phyloP scores from a whole-genome alignment of 2,329 filamentous ascomycete genomes.

The Ceratocystiopsis sp. region DNA sequence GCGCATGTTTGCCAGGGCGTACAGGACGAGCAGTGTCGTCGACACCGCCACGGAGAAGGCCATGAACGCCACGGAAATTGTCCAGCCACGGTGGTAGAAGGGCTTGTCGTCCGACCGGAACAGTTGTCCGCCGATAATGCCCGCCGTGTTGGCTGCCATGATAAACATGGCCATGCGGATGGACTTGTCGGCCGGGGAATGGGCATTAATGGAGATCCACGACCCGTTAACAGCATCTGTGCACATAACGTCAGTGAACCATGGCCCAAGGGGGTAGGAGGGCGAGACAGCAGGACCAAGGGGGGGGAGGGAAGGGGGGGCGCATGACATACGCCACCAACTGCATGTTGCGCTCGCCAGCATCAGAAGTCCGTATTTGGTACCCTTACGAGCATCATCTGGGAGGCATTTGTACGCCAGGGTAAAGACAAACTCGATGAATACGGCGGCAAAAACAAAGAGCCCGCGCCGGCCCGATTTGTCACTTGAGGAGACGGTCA shows the following conservation, averaged over 20 bases:
- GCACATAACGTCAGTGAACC: neutral
- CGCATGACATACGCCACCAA: constrained; percentile 8
- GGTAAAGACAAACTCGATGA: constrained; percentile 9
- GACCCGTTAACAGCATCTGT: constrained; percentile 11
- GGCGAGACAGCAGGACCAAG: neutral
- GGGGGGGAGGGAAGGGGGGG: no score
- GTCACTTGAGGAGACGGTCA: constrained; percentile 3
- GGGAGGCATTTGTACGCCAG: constrained; percentile 9
- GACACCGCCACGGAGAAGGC: constrained; percentile 1
- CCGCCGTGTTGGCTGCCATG: constrained; percentile 44
- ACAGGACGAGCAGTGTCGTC: neutral
- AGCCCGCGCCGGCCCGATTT: constrained; percentile 8
- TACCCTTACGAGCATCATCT: constrained; percentile 1
- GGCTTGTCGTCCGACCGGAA: constrained; percentile 36
- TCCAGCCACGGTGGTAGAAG: constrained; percentile 29
- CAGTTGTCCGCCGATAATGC: constrained; percentile 43
- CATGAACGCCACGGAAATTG: constrained; percentile 5
- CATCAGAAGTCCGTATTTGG: constrained; percentile 8
- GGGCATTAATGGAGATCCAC: constrained; percentile 7
- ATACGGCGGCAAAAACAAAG: constrained; percentile 5
- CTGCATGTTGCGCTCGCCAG: constrained; percentile 9
- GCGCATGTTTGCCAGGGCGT: neutral
- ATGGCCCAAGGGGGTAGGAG: neutral
- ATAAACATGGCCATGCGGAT: constrained; percentile 25
- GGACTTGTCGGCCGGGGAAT: neutral